Conservation (phyloP, 352 stramenopile genomes). For the Halophytophthora batemanensis region DNA sequence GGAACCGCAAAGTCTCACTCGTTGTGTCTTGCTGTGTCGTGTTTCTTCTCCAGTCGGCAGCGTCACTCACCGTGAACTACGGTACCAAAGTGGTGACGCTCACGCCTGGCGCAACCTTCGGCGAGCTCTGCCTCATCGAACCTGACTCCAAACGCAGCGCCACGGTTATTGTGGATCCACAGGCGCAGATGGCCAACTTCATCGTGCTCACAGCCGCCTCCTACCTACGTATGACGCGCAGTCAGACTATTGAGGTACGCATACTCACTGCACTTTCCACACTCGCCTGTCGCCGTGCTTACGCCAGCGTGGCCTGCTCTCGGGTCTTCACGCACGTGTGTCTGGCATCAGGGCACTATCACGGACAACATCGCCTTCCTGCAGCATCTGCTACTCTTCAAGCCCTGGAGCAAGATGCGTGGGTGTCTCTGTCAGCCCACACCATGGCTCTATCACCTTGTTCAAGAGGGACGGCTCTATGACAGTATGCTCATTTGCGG, state of each 20-base stretch:
- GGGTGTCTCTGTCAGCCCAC: slow-evolving; percentile 8
- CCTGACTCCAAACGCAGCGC: slow-evolving; percentile 82
- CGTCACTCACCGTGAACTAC: slow-evolving; percentile 32
- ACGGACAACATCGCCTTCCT: slow-evolving; percentile 84
- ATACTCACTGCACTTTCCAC: too few species aligned
- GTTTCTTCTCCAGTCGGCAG: slow-evolving; percentile 25
- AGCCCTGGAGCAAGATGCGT: slow-evolving; percentile 85
- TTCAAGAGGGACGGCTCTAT: background rate
- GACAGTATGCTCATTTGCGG: background rate
- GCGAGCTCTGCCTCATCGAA: slow-evolving; percentile 83
- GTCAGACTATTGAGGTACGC: slow-evolving; percentile 65
- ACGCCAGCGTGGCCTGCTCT: background rate
- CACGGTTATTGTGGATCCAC: slow-evolving; percentile 70
- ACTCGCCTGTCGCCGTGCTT: too few species aligned
- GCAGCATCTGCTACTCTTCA: slow-evolving; percentile 75
- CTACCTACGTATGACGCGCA: slow-evolving; percentile 80
- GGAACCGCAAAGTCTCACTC: background rate
- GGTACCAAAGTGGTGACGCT: slow-evolving; percentile 71
- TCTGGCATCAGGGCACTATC: slow-evolving; percentile 51
- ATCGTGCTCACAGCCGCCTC: slow-evolving; percentile 81
- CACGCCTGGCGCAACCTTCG: slow-evolving; percentile 74
- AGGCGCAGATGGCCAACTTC: slow-evolving; percentile 73
- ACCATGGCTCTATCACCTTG: background rate
- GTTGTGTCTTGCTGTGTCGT: slow-evolving; percentile 3
- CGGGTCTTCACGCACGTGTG: background rate